Conservation (phyloP, 73 alveolate genomes). For the Paramecium sexaurelia region DNA sequence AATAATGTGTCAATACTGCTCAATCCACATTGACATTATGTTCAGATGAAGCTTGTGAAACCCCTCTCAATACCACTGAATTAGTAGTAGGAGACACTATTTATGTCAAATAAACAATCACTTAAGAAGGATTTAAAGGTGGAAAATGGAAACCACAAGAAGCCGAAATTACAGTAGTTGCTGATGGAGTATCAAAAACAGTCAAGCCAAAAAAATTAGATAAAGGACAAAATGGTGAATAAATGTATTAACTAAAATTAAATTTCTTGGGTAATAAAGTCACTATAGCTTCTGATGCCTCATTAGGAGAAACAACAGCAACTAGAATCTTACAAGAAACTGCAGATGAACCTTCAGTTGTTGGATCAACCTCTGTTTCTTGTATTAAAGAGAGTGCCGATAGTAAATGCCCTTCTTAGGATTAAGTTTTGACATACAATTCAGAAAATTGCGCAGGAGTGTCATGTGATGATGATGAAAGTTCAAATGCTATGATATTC, state of each 20-base stretch:
- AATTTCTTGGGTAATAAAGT: background rate
- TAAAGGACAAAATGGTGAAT: background rate
- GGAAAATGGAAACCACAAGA: conserved; percentile 1
- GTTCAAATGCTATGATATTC: conserved; percentile 1
- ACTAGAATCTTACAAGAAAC: background rate
- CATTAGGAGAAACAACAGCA: background rate
- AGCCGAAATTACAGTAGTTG: background rate
- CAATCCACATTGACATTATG: background rate
- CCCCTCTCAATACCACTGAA: background rate
- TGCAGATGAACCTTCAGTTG: background rate
- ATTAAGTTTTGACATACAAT: background rate
- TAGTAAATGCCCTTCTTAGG: background rate
- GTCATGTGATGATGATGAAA: background rate
- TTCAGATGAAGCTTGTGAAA: background rate
- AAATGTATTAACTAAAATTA: background rate
- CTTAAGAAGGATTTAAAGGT: background rate
- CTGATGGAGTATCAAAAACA: background rate
- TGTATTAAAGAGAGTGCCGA: background rate
- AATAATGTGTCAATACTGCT: background rate
- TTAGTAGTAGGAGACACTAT: background rate
- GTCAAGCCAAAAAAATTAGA: background rate
- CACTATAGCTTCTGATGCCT: background rate
- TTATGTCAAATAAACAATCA: background rate
- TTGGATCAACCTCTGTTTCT: background rate
- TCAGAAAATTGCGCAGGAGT: conserved; percentile 1